phyloP scores from a whole-genome alignment of 495 filamentous ascomycete genomes.

The Lepraria neglecta region DNA sequence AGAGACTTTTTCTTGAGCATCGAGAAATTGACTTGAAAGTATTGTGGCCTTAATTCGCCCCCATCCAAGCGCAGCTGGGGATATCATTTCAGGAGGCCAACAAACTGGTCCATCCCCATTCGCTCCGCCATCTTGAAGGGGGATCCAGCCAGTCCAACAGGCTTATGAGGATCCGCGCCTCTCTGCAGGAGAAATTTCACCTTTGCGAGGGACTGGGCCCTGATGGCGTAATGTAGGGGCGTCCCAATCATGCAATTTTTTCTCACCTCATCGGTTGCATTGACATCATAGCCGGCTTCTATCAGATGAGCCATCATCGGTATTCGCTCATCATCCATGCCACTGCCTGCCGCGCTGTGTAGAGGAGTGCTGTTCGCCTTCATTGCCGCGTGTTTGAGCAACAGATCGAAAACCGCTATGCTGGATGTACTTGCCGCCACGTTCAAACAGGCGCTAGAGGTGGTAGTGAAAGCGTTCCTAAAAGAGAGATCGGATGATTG shows the following conservation, averaged over 20 bases:
- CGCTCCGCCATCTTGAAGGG: conserved; percentile 1
- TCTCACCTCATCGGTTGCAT: neutral
- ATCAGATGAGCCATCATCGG: neutral
- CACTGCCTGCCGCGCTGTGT: neutral
- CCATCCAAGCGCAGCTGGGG: neutral
- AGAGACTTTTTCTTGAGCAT: neutral
- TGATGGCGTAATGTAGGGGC: conserved; percentile 7
- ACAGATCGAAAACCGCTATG: conserved; percentile 1
- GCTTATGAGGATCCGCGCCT: conserved; percentile 2
- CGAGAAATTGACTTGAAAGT: neutral
- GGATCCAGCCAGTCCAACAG: neutral
- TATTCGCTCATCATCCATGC: conserved; percentile 4
- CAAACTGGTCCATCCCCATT: neutral
- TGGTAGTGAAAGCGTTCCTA: neutral
- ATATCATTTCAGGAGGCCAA: neutral
- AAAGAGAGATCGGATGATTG: neutral
- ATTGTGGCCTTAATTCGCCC: neutral
- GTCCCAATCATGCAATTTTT: neutral
- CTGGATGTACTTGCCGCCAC: neutral
- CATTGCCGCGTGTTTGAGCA: conserved; percentile 1
- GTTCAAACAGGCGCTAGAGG: neutral
- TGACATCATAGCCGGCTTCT: neutral
- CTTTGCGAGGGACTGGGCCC: neutral
- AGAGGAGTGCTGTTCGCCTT: neutral
- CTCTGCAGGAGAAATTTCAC: neutral